Conservation (phyloP, 257 asterid genomes). For the Parsonsia alboflavescens region DNA sequence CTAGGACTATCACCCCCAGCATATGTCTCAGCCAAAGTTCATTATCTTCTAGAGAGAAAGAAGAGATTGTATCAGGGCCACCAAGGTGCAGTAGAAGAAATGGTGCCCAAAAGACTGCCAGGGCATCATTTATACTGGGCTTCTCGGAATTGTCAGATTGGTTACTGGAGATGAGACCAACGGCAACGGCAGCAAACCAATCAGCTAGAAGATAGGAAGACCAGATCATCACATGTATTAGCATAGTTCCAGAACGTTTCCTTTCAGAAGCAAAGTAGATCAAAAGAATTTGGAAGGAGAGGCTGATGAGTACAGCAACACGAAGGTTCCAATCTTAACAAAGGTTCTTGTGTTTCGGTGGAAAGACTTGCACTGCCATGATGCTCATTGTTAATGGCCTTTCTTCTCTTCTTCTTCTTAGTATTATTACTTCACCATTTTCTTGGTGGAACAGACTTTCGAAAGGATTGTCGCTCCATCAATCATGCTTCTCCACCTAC, state of each 20-base stretch:
- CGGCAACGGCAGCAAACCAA: constrained; percentile 20
- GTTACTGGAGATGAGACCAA: constrained; percentile 23
- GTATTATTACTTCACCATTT: too few relatives aligned
- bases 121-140: not conserved
- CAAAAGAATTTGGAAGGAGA: constrained; percentile 15
- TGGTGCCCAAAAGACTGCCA: constrained; percentile 20
- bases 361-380: not conserved
- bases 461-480: too few relatives aligned
- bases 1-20: constrained; percentile 28
- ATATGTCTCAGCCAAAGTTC: constrained; percentile 38
- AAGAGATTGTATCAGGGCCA: constrained; percentile 45
- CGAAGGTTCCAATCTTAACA: constrained; percentile 28
- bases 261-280: constrained; percentile 5
- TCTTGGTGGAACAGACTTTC: too few relatives aligned
- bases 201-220: constrained; percentile 25
- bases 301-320: constrained; percentile 21
- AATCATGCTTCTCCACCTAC: too few relatives aligned
- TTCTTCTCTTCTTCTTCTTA: too few relatives aligned
- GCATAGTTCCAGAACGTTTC: not conserved
- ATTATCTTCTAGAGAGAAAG: constrained; percentile 43
- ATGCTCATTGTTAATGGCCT: too few relatives aligned
- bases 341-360: not conserved
- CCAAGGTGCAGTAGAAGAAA: constrained; percentile 23
- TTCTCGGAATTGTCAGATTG: not conserved
- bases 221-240: constrained; percentile 7